These are phyloP conservation scores for Saccharomycopsis sp. DNA, from an alignment of 805 yeast species.

Conservation along the genomic window DNA sequence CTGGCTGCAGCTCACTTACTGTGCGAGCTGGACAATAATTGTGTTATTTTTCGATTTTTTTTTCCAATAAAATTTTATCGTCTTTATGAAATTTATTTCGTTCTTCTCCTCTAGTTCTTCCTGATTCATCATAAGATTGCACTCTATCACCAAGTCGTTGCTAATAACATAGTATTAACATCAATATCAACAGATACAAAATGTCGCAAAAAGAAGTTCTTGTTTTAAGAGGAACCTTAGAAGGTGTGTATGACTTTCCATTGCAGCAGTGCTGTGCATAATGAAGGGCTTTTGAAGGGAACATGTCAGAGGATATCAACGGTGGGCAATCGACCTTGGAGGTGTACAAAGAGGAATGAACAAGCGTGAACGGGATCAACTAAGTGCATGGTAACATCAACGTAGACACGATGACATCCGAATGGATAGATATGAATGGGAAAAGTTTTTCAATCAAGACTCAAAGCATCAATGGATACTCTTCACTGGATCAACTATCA, in stretches of 20 bases:
- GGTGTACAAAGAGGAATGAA: too few species aligned
- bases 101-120: not conserved
- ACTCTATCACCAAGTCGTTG: not conserved
- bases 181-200: conserved; percentile 20
- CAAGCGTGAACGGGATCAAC: too few species aligned
- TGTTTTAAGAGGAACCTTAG: conserved; percentile 99
- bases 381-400: too few species aligned
- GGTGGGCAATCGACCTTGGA: too few species aligned
- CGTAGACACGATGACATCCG: too few species aligned
- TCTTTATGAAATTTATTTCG: not conserved
- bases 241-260: conserved; percentile 43
- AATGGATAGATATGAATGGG: too few species aligned
- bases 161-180: not conserved
- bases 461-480: too few species aligned
- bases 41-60: not conserved
- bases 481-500: too few species aligned
- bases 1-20: not conserved
- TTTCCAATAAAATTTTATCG: not conserved
- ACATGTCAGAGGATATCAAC: too few species aligned
- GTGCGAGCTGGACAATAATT: not conserved
- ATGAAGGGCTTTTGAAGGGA: too few species aligned
- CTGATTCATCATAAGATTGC: not conserved
- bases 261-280: too few species aligned
- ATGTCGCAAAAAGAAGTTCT: conserved; percentile 92
- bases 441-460: too few species aligned